Evolutionary conservation across 768 basidiomycete genomes (phyloP).

Genomic region (Saitozyma podzolica): DNA sequence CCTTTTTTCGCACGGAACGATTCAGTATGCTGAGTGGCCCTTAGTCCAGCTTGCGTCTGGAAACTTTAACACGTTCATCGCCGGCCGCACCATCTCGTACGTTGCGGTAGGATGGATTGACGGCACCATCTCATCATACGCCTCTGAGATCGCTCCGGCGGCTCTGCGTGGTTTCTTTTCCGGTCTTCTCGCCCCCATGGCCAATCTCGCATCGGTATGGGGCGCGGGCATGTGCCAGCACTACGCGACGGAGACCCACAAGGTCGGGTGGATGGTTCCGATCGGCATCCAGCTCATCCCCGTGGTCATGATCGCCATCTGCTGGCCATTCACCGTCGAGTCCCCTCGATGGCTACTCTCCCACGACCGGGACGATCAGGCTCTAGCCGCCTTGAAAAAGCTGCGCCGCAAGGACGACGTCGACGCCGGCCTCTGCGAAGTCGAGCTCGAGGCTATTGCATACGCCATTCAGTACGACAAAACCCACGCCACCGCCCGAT

Average conservation of each 20-base stretch:
- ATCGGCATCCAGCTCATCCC: constrained; percentile 8
- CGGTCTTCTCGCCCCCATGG: constrained; percentile 13
- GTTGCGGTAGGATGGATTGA: constrained; percentile 21
- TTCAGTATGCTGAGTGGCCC: no score
- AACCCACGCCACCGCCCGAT: constrained; percentile 6
- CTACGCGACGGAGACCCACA: constrained; percentile 4
- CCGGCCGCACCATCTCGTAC: no score
- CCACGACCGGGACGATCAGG: not conserved
- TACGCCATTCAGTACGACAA: constrained; percentile 13
- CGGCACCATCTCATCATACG: constrained; percentile 21
- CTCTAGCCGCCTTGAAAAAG: not conserved
- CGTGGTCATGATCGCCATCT: not conserved
- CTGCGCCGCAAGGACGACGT: not conserved
- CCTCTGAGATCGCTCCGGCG: constrained; percentile 23
- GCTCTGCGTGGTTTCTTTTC: constrained; percentile 23
- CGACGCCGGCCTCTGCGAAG: constrained; percentile 14
- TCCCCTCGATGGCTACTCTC: not conserved
- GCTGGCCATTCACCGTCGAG: constrained; percentile 6
- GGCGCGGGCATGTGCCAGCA: constrained; percentile 19
- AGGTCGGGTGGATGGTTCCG: constrained; percentile 16
- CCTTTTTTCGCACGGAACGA: no score
- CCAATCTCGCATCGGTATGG: constrained; percentile 11
- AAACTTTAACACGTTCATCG: no score
- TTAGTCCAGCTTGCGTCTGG: no score
- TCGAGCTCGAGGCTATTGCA: constrained; percentile 10